Evolutionary conservation across 148 eudicot genomes (phyloP), one percentile per base, ranked within the genome.

Genomic region (Vaccinium myrtillus): DNA sequence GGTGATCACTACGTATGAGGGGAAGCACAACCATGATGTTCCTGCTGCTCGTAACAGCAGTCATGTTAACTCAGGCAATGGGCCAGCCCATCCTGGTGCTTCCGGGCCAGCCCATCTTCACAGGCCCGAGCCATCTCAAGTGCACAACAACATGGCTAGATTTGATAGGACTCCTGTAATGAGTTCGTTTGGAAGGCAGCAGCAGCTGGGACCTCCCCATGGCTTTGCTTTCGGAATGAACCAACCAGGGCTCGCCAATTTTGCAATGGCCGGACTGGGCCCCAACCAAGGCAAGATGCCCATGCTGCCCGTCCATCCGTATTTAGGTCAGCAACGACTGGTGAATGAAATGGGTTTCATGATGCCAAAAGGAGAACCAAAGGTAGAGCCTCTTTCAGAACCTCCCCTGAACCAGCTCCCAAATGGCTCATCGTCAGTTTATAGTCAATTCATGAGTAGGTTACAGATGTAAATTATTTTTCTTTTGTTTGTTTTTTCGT

Each of bases 1-100:
- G 2, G 95, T 92, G 65, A 89, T 92, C 83, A 92, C 95, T 0
- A 92, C 95, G 0, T 92, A 92, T 25, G 93, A 92, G 82, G 94
- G 95, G 30, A 92, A 92, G 70, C 95, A 92, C 89, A 92, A 92
- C 74, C 95, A 92, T 46, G 93, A 91, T 76, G 95, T 92, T 55
- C 95, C 95, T 10, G 90, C 94, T 61, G 92, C 93, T n/a, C 92
- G 93, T 11, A 92, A 86, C 81, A 92, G 91, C 89, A 89, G 87
- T 39, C 91, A 89, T 30, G 82, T 61, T 2, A 89, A 77, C 71
- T 82, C 92, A 12, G 85, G 84, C 23, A 79, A 48, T 21, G 77
- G 77, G 19, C 81, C 87, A 63, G 83, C 84, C 30, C 89, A 85
- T 81, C 58, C 81, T 32, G 56, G 46, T 55, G 56, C 25, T 79